Percentiles rank a stretch among this genome's conserved stretches.
Conservation (phyloP, 139 green algal genomes). For the Tetradesmus obliquus region DNA sequence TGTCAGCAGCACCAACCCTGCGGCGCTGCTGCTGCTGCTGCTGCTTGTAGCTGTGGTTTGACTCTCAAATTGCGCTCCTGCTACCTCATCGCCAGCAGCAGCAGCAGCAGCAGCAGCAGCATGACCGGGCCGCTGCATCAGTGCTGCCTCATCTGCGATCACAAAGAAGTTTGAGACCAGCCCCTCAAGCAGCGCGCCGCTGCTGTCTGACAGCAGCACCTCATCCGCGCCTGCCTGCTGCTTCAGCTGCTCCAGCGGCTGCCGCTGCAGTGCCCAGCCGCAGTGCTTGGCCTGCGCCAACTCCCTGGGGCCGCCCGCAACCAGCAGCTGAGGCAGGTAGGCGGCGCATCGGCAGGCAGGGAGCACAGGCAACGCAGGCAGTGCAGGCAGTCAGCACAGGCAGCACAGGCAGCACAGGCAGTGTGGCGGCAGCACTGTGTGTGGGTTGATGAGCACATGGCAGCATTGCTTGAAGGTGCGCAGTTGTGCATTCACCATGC, state of each 20-base stretch:
- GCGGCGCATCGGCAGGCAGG: background rate
- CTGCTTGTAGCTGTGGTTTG: background rate
- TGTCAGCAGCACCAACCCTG: conserved; percentile 11
- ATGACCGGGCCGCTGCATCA: background rate
- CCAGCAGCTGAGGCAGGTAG: conserved; percentile 23
- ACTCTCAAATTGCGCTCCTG: too few relatives aligned
- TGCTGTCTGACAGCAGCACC: conserved; percentile 24
- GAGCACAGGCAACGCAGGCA: background rate
- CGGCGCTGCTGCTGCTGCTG: background rate
- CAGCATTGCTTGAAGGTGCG: too few relatives aligned
- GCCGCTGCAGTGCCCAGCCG: conserved; percentile 21
- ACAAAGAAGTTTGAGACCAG: conserved; percentile 46
- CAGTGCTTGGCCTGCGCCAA: conserved; percentile 43
- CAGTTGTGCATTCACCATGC: too few relatives aligned
- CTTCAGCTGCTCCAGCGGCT: conserved; percentile 29
- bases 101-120: background rate
- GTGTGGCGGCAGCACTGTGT: background rate
- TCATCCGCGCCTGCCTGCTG: conserved; percentile 19
- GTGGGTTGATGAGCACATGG: too few relatives aligned
- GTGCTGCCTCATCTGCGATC: conserved; percentile 24
- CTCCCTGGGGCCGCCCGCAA: conserved; percentile 8
- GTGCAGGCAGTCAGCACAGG: background rate
- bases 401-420: background rate
- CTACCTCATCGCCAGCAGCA: background rate
- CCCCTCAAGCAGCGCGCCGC: conserved; percentile 30